Base-by-base conservation (phyloP, 2,329 filamentous ascomycete species). In the Sclerotinia nivalis region DNA sequence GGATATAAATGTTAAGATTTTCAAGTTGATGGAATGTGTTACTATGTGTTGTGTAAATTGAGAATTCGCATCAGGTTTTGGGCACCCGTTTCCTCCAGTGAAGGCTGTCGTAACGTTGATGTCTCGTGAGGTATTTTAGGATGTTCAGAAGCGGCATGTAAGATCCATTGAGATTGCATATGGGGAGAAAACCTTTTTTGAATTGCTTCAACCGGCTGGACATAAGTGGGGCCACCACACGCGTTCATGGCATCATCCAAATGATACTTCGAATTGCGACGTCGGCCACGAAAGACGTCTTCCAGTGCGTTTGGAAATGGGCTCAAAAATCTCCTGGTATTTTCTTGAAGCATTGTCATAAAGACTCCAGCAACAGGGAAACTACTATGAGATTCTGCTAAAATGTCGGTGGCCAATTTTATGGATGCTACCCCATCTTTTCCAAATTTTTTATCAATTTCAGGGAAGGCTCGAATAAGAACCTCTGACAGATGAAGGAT, bases 191-290 rank as follows among this genome's bases (percentile, higher is more conserved):
- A 76, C 62, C 74, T 74, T 37, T 68, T 68, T 71, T 77, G 60
- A 69, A 81, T 75, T 31, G 74, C 70, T 25, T 72, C 56, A 18
- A 76, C 43, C 10, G 78, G 77, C 54, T 78, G 77, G 25, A 69
- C 43, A 72, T 79, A 80, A 7, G 73, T 77, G 3, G 74, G 69
- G 54, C 76, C 68, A 7, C 76, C 78, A 65, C 77, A 80, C 22
- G 77, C 78, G 60, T 78, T 75, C 25, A 80, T 71, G 20, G 79
- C 59, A 65, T 80, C 77, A 66, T 79, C 77, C 20, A 77, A 72
- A 8, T 69, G 70, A 68, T 75, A 77, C 9, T 5, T 47, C 18
- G 37, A 43, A n/a, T 10, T 31, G 22, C 54, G 60, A 67, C 18
- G n/a, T 37, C n/a, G 43, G 18, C 18, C 28, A 25, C 22, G 45